Base-by-base conservation (phyloP, 306 rosid genomes). In the Rosa persica region DNA sequence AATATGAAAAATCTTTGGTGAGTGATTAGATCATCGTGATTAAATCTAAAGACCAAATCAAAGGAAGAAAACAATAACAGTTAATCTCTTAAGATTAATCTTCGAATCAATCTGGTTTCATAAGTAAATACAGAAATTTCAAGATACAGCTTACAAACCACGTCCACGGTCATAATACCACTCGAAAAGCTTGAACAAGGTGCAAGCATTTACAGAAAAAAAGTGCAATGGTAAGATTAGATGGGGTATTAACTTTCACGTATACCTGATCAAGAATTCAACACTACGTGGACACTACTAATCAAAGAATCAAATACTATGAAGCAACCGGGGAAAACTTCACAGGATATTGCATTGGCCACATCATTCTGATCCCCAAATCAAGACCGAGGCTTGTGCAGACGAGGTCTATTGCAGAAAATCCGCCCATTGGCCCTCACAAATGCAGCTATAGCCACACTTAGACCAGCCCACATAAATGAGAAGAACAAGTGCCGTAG, bases 341-440 rank as follows among this genome's bases (percentile, higher is more conserved):
- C 42, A 60, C 16, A 36, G 58, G 47, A 80, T 51, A 82, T 27
- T 72, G 81, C 81, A 73, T 74, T 43, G 48, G 73, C 78, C 85
- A 52, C 51, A 34, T 30, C 40, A 16, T 34, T 47, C 55, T 52
- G 49, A 34, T 54, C 78, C 66, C 76, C 69, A 64, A 73, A 74
- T 86, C 85, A 91, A 62, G 76, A 65, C 34, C 80, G 76, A 55
- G 97, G 94, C 82, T 88, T 93, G 91, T 87, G 93, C 25, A 95
- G 92, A 80, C 90, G 91, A 20, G 97, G 99, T 34, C 99, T 83
- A 83, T 91, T 93, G 90, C 99, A 95, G 91, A 95, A 95, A 73
- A 95, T 67, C 51, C 96, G 90, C 20, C 98, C 99, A 1, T 93
- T 91, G 79, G 97, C 96, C 87, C 92, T 86, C 82, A 95, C 97